A percentile compares a stretch with the other conserved stretches of the same genome.
Conservation (phyloP, 345 rosid genomes). For the Syzygium grande region DNA sequence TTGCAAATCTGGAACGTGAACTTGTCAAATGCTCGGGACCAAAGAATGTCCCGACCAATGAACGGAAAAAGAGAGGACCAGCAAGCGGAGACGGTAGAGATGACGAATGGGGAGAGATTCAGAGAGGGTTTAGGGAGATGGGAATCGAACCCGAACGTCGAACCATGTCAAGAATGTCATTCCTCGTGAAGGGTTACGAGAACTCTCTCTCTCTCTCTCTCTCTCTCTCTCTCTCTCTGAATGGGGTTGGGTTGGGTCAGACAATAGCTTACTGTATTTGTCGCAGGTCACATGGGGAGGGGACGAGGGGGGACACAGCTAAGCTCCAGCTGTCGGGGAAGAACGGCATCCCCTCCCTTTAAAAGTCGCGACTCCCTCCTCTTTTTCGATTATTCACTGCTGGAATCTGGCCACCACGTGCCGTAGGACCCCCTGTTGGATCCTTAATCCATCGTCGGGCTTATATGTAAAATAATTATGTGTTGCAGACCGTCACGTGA, state of each 20-base stretch:
- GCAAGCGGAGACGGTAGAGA: neutral
- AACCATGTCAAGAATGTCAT: neutral
- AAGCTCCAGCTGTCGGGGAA: constrained; percentile 42
- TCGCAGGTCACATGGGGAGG: constrained; percentile 38
- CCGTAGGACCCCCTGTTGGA: neutral
- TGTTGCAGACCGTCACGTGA: no score
- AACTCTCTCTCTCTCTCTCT: neutral
- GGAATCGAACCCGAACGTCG: neutral
- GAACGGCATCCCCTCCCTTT: neutral
- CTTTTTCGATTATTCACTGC: neutral
- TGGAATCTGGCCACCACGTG: neutral
- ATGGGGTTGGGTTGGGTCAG: neutral
- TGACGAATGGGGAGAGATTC: neutral
- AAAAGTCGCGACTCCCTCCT: neutral
- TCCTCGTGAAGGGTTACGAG: neutral
- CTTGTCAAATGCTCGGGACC: neutral
- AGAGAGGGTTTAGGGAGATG: neutral
- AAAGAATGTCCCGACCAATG: neutral
- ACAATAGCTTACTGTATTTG: neutral
- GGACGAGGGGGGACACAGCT: constrained; percentile 36
- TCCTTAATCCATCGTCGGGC: no score
- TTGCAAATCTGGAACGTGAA: neutral
- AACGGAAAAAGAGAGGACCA: neutral
- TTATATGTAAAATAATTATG: no score
- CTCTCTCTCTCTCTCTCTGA: neutral